Evolutionary conservation across 345 rosid species (phyloP), one percentile per base, ranked within the genome.

Genomic region (Stellera chamaejasme): DNA sequence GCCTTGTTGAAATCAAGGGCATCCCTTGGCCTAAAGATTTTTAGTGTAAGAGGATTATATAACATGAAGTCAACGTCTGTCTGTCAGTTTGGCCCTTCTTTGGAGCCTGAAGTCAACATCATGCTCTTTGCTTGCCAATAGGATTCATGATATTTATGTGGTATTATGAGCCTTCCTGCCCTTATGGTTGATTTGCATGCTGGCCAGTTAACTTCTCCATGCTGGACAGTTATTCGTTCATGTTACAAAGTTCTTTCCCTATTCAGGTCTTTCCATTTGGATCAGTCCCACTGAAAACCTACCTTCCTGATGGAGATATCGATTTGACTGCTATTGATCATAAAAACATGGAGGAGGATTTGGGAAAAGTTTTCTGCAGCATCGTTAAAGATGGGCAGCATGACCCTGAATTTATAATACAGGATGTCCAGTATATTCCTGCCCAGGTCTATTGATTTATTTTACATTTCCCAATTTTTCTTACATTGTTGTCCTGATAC

Each of bases 241-340:
- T 56, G 55, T 43, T 27, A 48, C 23, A 66, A 45, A 59, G 16
- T 39, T 56, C 25, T 52, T 62, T 51, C 48, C 48, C 43, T 8
- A 58, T 57, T 42, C 74, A 90, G 97, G 84, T 82, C 39, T 81
- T 80, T 66, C 67, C 85, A 45, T 83, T 78, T 79, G 95, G 95
- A 45, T 86, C 90, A 0, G 90, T 91, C 61, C 96, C 96, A 11
- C 50, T 91, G 44, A 88, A 84, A 72, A 80, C 96, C 0, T 91
- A 83, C 74, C 89, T 91, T 44, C 96, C 96, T 2, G 98, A 91
- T 51, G 98, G 98, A 50, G 98, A 91, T 76, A 88, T 91, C 28
- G 98, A 91, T 72, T 71, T 91, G 72, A 91, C 96, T 13, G 79
- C 75, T 23, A 67, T 85, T 41, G 72, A 82, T 58, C 73, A 73